Evolutionary conservation across 1,139 yeast species (phyloP), one percentile per base, ranked within the genome.

Genomic region (Yamadazyma siamensis): DNA sequence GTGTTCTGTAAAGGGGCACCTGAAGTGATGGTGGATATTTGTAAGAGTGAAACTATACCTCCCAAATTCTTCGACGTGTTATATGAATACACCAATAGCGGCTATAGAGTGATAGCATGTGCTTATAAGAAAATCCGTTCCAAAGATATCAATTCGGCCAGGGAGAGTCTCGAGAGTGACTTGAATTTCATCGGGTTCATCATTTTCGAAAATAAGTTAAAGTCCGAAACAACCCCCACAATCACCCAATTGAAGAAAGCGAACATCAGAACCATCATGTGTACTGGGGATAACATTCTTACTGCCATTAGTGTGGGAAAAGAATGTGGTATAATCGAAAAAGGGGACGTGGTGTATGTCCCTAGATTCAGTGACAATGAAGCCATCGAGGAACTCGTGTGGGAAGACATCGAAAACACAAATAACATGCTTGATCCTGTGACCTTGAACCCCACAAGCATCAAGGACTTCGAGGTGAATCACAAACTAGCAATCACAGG

Each of bases 1-100:
- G 75, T 85, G 0, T 82, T 75, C 51, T 84, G 94, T 10, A 91
- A 91, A 52, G 99, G 99, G 30, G 98, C 99, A 0, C 99, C 99
- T 0, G 99, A 91, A 54, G 86, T 89, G n/a, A 85, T 91, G 72
- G 65, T 71, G 21, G 83, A 79, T 17, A 77, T 91, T 23, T 91
- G 98, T 58, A 61, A 63, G 12, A 75, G 78, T 2, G 76, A 73
- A 13, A 63, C 89, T 0, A 57, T 94, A 26, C 98, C 99, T 0
- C 52, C 56, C 2, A 75, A 88, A 49, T 94, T 75, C 52, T 82
- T 82, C 15, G 84, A 82, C 25, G 53, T 84, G 14, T 65, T 94
- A 24, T 82, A 86, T 47, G 71, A 80, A 36, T 94, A 91, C 52
- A 91, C 98, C 0, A 96, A 88, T 51, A 77, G 80, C 32, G 99